Base-by-base conservation (phyloP, 306 rosid genomes). In the Begonia peltatifolia region DNA sequence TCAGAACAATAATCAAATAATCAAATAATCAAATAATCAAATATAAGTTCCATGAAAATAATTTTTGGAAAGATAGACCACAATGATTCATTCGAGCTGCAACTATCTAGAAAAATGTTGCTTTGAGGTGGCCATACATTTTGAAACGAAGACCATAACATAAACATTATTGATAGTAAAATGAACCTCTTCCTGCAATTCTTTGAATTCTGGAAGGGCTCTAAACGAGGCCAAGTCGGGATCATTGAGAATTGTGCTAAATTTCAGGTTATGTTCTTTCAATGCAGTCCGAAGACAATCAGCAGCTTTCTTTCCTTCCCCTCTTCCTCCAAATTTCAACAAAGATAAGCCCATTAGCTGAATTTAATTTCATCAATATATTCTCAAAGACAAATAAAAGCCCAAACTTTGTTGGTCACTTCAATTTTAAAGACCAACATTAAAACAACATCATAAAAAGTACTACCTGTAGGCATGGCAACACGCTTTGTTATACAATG, bases 181-280 rank as follows among this genome's bases (percentile, higher is more conserved):
- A 66, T 65, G 47, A 61, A 86, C 99, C 95, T 90, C 95, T 79
- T 86, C 95, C 58, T 83, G 94, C 68, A 86, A 76, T 68, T 90
- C 94, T 56, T 81, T 86, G 72, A 79, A 90, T 66, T 90, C 99
- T 46, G 99, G 99, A 71, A 80, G 68, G 55, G 94, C 86, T 76
- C 99, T 71, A 68, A 90, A 84, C 53, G 99, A 86, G 70, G 99
- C 92, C 86, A 90, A 73, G 73, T 90, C 95, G 14, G 99, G 94
- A 75, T 90, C 95, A 65, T 90, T 90, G 74, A 90, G 78, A 74
- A 90, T 76, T 44, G 99, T 90, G 57, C 84, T 90, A 54, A 86
- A 90, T 76, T 90, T 90, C 59, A 90, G 88, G 66, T 79, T 70
- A 78, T 86, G 86, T 42, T 86, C 94, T 72, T 71, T 90, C 69